Evolutionary conservation across 1,284 basidiomycete genomes (phyloP), one percentile per base, ranked within the genome.

Genomic region (Ustilago hordei): DNA sequence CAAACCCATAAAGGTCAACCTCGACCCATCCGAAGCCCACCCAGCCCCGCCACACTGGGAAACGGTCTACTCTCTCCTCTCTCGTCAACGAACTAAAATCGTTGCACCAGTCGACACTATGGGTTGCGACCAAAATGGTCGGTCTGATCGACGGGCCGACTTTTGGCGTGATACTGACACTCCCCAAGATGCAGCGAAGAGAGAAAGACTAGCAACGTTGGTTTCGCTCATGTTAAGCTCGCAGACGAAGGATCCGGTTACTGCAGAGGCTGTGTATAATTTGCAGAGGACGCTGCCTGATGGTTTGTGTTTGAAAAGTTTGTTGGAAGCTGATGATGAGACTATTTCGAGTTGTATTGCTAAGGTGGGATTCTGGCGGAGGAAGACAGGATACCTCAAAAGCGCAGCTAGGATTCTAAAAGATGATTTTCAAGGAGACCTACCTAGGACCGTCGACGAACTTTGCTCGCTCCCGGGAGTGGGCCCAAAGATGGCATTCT

Each of bases 191-290:
- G 48, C 57, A 6, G 75, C 57, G 5, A 65, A 93, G 92, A 93
- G 92, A 61, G 89, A 90, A 55, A 90, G 95, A 1, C 93, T 95
- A 65, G 90, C 93, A 5, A 94, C 93, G 3, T 91, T 98, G 28
- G 90, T 99, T 9, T 95, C 95, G 3, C 89, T 99, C 60, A 98
- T 98, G 94, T 90, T 98, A 5, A 95, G 93, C 12, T 94, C 94
- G 1, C 84, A 85, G 67, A 98, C 96, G 3, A 98, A 96, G 86
- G 94, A 86, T 52, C 81, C 82, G 0, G 81, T 86, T 9, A 96
- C 93, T 0, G 91, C 94, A 59, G 91, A 92, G 1, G 96, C 96
- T 0, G 91, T 97, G 0, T 85, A 88, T 2, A 93, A 92, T 75
- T 89, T 99, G 1, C 91, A 95, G 23, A 84, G 86, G 0, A 90